Base-by-base conservation (phyloP, 345 rosid species). In the Gossypium stocksii region DNA sequence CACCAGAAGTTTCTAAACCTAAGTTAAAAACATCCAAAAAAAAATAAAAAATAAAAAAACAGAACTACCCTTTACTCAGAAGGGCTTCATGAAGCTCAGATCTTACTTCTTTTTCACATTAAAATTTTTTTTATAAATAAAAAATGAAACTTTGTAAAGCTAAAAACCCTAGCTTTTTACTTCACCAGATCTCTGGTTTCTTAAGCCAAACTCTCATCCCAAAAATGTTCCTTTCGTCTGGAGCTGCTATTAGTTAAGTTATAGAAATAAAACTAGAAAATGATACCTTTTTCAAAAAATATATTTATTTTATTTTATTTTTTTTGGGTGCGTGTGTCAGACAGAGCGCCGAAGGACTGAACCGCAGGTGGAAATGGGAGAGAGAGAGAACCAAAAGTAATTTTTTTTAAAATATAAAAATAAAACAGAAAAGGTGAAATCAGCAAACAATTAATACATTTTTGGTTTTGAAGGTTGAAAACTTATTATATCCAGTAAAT, bases 181-280 rank as follows among this genome's bases (percentile, higher is more conserved):
- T 62, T 34, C 45, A 34, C 66, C 46, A 62, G 66, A 62, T 44
- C 71, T 67, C 71, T 29, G 22, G 46, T 62, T 62, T 34, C 20
- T 45, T 7, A 38, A 62, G 6, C 46, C 74, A 97, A 89, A 77
- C 99, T 25, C 63, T 95, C 34, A 51, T 20, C 46, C 12, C 66
- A 8, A 22, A 34, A 62, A 34, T 62, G 66, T 62, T 44, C 6
- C 46, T 62, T 34, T 34, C 22, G 3, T 34, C 66, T 7, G 66
- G 45, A 62, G 66, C 66, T 62, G 14, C 46, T 45, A 45, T 16
- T 20, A 62, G 66, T 17, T 34, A 20, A 62, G 66, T 62, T 45
- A 8, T 2, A 2, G 12, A 34, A 60, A 27, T 16, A 20, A 58
- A 11, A 58, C 45, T 62, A 16, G 46, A 62, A 34, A 62, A 62